Evolutionary conservation across 139 green algal genomes (phyloP).

Genomic region (Parachlorella kessleri): DNA sequence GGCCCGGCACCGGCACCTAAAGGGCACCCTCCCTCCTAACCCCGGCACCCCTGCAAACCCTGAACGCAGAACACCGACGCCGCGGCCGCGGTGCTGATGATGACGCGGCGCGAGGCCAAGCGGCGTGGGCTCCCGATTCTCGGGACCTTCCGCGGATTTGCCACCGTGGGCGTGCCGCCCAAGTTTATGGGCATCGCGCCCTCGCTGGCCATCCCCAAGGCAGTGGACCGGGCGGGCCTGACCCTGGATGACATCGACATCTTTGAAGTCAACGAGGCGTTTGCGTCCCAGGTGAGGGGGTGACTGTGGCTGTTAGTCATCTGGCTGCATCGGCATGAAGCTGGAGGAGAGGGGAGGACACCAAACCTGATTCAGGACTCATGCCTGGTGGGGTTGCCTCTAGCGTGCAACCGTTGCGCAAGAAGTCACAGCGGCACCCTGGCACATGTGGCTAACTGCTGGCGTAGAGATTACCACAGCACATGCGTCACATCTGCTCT

Average conservation of each 20-base stretch:
- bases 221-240: conserved; percentile 75
- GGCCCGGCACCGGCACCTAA: too few species aligned
- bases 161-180: conserved; percentile 88
- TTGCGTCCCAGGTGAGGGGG: conserved; percentile 69
- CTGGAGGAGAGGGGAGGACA: neutral
- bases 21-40: neutral
- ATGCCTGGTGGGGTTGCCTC: neutral
- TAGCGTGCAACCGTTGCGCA: neutral
- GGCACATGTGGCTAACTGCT: neutral
- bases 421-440: neutral
- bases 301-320: neutral
- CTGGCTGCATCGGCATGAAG: neutral
- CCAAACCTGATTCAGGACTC: neutral
- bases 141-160: conserved; percentile 86
- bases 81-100: conserved; percentile 88
- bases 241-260: conserved; percentile 94
- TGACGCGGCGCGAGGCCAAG: conserved; percentile 88
- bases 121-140: conserved; percentile 84
- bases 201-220: conserved; percentile 93
- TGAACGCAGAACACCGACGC: conserved; percentile 95
- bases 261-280: conserved; percentile 98
- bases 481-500: too few species aligned
- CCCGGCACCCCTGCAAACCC: too few species aligned
- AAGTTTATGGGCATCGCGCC: conserved; percentile 96
- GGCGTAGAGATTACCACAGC: too few species aligned